A percentile compares a stretch with the other conserved stretches of the same genome.
phyloP scores from a whole-genome alignment of 139 green algal genomes.

The Volvox reticuliferus region DNA sequence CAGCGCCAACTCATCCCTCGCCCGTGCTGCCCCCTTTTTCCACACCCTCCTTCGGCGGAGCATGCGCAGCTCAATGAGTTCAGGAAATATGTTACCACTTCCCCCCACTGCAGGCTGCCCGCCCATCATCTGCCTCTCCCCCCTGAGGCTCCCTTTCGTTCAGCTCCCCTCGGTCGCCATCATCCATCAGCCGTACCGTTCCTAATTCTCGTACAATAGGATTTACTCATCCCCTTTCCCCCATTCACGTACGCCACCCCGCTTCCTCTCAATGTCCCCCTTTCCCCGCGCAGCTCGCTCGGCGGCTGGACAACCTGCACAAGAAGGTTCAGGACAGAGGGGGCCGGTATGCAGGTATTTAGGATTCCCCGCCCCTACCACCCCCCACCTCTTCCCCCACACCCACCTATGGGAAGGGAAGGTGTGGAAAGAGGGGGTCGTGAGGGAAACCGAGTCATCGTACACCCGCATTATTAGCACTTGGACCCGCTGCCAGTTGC shows the following conservation, averaged over 20 bases:
- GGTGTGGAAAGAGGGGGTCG: no score
- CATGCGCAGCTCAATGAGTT: no score
- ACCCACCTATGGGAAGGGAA: not conserved
- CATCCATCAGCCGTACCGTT: not conserved
- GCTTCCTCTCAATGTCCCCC: not conserved
- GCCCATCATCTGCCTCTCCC: not conserved
- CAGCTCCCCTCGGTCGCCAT: no score
- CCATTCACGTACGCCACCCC: not conserved
- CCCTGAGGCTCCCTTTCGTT: not conserved
- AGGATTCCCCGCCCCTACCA: no score
- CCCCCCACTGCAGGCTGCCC: no score
- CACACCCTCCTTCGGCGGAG: no score
- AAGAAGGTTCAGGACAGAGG: slow-evolving; percentile 23
- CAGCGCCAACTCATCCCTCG: no score
- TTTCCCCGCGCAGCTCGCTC: slow-evolving; percentile 29
- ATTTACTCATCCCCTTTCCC: no score
- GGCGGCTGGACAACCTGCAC: slow-evolving; percentile 22
- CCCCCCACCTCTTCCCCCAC: no score
- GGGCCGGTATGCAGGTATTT: slow-evolving; percentile 15
- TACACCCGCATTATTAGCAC: no score
- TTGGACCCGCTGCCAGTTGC: no score
- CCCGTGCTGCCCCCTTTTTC: not conserved
- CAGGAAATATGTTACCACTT: not conserved
- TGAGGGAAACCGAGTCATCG: no score
- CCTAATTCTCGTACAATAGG: not conserved